Percentiles rank a stretch among this genome's conserved stretches.
phyloP scores from a whole-genome alignment of 176 grass and related monocot species.

The Secale cereale region DNA sequence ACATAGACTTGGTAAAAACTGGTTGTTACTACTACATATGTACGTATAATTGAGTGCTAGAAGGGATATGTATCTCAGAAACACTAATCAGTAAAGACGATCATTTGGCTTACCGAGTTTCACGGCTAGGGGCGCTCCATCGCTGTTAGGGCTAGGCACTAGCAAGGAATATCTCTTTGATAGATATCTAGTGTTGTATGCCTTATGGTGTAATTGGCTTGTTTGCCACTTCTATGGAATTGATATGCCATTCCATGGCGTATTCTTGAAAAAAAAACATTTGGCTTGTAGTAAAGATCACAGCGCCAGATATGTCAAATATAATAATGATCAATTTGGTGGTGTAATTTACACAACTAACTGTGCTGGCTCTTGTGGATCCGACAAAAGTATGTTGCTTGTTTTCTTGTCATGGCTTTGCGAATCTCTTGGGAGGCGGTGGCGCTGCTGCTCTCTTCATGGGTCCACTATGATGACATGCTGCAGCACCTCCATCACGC shows the following conservation, averaged over 20 bases:
- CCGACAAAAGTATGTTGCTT: not conserved
- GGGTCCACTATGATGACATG: constrained; percentile 70
- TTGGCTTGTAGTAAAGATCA: not conserved
- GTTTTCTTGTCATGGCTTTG: not conserved
- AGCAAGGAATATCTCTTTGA: no score
- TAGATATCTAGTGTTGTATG: no score
- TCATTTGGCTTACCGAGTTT: no score
- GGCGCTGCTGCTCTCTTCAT: constrained; percentile 50
- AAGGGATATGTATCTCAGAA: not conserved
- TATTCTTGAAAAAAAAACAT: no score
- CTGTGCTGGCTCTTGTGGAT: not conserved
- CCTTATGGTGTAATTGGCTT: no score
- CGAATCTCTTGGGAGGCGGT: not conserved
- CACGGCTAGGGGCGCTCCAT: no score
- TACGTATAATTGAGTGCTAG: not conserved
- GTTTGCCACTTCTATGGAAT: no score
- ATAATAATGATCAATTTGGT: not conserved
- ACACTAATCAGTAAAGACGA: no score
- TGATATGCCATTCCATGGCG: no score
- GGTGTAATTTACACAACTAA: not conserved
- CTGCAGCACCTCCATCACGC: constrained; percentile 34
- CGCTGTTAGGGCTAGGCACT: no score
- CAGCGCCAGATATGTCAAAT: not conserved
- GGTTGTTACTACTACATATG: not conserved
- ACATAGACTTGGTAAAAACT: not conserved